Evolutionary conservation across 192 early-diverging fungal genomes (phyloP), one percentile per base, ranked within the genome.

Genomic region (Linnemannia zychae): DNA sequence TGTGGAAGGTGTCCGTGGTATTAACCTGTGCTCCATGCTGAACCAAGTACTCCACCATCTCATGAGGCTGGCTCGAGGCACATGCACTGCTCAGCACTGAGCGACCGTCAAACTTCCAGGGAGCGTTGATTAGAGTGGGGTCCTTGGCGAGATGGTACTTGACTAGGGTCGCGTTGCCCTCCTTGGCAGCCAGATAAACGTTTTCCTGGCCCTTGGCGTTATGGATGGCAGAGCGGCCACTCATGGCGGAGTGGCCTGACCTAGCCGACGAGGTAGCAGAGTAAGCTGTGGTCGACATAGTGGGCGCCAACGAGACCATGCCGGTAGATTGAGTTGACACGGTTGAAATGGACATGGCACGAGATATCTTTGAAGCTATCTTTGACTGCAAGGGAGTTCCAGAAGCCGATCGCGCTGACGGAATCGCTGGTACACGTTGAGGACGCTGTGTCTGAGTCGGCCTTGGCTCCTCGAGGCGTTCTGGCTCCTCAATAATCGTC

Each of bases 61-160:
- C 83, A 15, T 76, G 76, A 16, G 83, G 83, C 24, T 76, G 83
- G 34, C 53, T 76, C 4, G 83, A 85, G 16, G 83, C 63, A 28
- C 83, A 85, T 38, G 83, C 83, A 79, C 83, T 85, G 69, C 77
- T 79, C 49, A 85, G 52, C 38, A 76, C 78, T 1, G 83, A 85
- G 11, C 83, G 83, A 46, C 83, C 83, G 49, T 85, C 83, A 73
- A 85, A 85, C 74, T 79, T 79, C 74, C 74, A 85, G 3, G 83
- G 83, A 1, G 77, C 36, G 67, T 85, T 85, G 69, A 85, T 79
- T 31, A 85, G 38, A 20, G 15, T 40, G 1, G 83, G 78, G 4
- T 85, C 83, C 77, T 76, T 85, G 15, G 76, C 69, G 37, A 85
- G 83, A 33, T 85, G 83, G 31, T 85, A 72, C 33, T 73, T 75